Base-by-base conservation (phyloP, 441 rosid genomes). In the Metrosideros polymorpha region DNA sequence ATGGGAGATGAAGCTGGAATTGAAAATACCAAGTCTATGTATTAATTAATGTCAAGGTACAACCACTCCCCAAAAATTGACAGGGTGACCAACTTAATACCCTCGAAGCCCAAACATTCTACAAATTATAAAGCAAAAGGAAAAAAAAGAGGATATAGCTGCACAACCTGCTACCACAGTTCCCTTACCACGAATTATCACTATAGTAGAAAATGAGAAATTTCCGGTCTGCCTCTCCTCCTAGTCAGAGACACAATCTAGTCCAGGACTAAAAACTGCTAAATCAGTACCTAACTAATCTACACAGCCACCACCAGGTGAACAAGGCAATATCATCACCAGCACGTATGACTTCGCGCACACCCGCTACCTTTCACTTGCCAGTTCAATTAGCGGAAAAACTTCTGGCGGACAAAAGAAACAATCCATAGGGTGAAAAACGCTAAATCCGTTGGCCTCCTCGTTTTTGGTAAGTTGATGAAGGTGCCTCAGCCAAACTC, bases 231-330 rank as follows among this genome's bases (percentile, higher is more conserved):
- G 91, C 85, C 89, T 91, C 57, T 87, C 88, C 87, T 86, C 92
- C 86, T 82, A 85, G 66, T 79, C 86, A 88, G 88, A 87, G 86
- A 85, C 84, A 86, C 86, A 53, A 53, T 89, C 92, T 76, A 85
- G 89, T 86, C 86, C 85, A 52, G 35, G 53, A 83, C 85, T 90
- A 92, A 89, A 82, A 86, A 84, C 86, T 84, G 91, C 94, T 88
- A 93, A 89, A 89, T 92, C 88, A 92, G 91, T 91, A 59, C 89
- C 96, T 94, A 92, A 87, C 66, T 89, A 91, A 86, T 90, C 94
- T 92, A 92, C 92, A 91, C 90, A 39, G 87, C 87, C 42, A 63
- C 91, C 91, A 79, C 57, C 61, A 86, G 84, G 90, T 56, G 83
- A 47, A 83, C 52, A 39, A 77, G 49, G 86, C 86, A 84, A 84